phyloP scores from a whole-genome alignment of 2,329 filamentous ascomycete species.

The Neopestalotiopsis sp. region DNA sequence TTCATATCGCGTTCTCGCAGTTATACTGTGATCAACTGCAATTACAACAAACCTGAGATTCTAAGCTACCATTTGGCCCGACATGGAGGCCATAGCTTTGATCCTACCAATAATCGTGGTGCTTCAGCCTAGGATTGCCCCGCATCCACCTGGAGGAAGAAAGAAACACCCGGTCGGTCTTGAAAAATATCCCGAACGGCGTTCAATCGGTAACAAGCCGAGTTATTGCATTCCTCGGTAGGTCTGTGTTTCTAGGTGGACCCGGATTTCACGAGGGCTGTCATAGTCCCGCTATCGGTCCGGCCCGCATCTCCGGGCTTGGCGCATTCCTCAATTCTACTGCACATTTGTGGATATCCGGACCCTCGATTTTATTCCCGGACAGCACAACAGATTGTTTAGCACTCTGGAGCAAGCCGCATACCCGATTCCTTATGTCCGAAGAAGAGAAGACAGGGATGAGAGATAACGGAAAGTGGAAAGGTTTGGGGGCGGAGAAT shows the following conservation, averaged over 20 bases:
- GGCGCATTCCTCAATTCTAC: background rate
- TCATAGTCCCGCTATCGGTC: background rate
- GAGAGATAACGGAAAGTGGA: background rate
- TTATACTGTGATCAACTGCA: background rate
- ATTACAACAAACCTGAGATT: background rate
- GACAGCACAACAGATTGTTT: background rate
- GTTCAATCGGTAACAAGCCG: background rate
- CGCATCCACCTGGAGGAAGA: too few species aligned
- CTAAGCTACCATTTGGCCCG: too few species aligned
- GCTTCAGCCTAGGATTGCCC: too few species aligned
- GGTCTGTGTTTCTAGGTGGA: background rate
- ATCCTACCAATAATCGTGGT: too few species aligned
- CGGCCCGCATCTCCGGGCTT: background rate
- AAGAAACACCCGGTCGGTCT: too few species aligned
- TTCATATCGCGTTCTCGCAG: background rate
- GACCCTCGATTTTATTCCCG: background rate
- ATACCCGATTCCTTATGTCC: background rate
- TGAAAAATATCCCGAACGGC: too few species aligned
- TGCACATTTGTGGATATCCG: background rate
- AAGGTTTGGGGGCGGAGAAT: background rate
- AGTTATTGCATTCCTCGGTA: background rate
- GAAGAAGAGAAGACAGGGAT: background rate
- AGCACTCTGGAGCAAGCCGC: background rate
- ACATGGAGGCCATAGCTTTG: too few species aligned
- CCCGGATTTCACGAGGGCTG: background rate